Evolutionary conservation across 768 basidiomycete genomes (phyloP), one percentile per base, ranked within the genome.

Genomic region (Pluteus cervinus): DNA sequence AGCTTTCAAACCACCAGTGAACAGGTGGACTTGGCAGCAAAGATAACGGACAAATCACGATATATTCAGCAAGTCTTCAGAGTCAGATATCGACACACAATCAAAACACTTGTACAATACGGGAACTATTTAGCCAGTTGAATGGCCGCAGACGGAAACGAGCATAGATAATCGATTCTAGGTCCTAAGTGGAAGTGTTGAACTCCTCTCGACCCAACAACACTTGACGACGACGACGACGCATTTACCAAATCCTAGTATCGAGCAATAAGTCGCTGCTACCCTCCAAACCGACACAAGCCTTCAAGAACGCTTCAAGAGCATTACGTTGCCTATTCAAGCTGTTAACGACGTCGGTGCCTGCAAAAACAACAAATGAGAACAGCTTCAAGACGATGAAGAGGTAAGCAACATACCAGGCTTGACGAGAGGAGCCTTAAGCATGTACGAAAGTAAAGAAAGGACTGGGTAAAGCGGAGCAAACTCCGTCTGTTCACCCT

Each of bases 401-500:
- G 32, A 24, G 7, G 24, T 15, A 20, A 29, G 17, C 14, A 31
- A 10, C 3, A 48, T 51, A 74, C 81, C 86, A 49, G 86, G 88
- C 71, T 93, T 93, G 64, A 93, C 91, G 54, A 93, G 78, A n/a
- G 91, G 90, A 0, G 91, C 92, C 73, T 96, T 96, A 66, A 94
- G 81, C 91, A 97, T 94, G 74, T 93, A 97, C 29, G 82, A 86
- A 39, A 97, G 73, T 44, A 97, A 76, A 26, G 91, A 94, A 38
- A 99, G 71, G 41, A 99, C 86, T 3, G 86, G 75, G 74, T 99
- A 89, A 14, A 98, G 68, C 0, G 86, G 83, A 43, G 79, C 66
- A 66, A 89, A 96, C 24, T 89, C 84, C 40, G 59, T 59, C 50
- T 68, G 57, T 45, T 58, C 48, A 39, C 50, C 63, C 48, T 78